A percentile compares a stretch with the other conserved stretches of the same genome.
Conservation (phyloP, 768 basidiomycete genomes). For the Lentinula lateritia region DNA sequence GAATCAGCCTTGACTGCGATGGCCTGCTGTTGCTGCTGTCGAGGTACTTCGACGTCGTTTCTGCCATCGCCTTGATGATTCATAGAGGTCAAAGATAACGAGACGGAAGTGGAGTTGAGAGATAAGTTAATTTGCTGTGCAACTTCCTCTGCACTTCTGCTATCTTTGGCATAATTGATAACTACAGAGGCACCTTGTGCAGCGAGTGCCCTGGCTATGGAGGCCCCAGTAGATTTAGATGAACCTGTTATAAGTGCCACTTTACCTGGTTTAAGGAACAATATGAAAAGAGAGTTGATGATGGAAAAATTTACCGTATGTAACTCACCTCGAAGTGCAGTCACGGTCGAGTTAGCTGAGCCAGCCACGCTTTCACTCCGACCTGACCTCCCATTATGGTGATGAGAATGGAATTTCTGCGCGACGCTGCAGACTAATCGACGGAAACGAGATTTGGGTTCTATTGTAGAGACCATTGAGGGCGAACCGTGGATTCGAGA, state of each 20-base stretch:
- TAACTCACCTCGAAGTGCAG: not conserved
- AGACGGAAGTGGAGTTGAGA: not conserved
- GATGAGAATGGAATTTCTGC: not conserved
- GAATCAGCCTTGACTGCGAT: constrained; percentile 49
- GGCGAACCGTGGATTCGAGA: not conserved
- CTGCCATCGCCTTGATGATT: constrained; percentile 34
- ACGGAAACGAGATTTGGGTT: not conserved
- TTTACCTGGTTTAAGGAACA: constrained; percentile 26
- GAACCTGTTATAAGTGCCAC: constrained; percentile 56
- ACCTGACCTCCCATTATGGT: not conserved
- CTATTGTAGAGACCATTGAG: not conserved
- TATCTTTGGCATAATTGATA: constrained; percentile 34
- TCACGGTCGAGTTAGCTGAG: not conserved
- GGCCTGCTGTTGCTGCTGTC: constrained; percentile 27
- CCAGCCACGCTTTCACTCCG: not conserved
- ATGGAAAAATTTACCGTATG: not conserved
- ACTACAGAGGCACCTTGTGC: constrained; percentile 53
- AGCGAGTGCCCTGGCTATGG: constrained; percentile 48
- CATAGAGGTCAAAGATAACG: constrained; percentile 26
- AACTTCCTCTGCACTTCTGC: constrained; percentile 1
- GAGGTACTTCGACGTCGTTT: constrained; percentile 35
- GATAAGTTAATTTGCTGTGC: not conserved
- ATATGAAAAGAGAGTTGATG: too few species aligned
- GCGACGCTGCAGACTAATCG: not conserved
- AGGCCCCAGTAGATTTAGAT: constrained; percentile 54